These are phyloP conservation scores for Linum tenue DNA, from an alignment of 345 rosid genomes.

Conservation along the genomic window DNA sequence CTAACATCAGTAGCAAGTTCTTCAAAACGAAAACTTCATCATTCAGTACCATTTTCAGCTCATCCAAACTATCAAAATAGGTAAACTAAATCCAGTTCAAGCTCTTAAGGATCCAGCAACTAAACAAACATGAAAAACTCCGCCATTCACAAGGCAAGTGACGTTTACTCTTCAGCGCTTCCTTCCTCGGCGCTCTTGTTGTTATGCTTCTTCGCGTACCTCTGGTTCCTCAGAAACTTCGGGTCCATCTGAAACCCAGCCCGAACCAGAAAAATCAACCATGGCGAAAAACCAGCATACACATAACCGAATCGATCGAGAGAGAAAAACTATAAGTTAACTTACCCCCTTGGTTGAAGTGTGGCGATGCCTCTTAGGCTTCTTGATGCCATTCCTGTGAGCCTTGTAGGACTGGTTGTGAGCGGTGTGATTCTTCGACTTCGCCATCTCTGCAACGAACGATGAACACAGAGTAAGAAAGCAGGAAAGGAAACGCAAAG, in stretches of 20 bases:
- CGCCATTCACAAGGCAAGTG: neutral
- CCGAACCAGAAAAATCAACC: neutral
- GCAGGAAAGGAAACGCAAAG: neutral
- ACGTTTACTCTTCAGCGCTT: conserved; percentile 18
- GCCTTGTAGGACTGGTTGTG: conserved; percentile 98
- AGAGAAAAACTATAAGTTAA: neutral
- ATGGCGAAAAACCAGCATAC: neutral
- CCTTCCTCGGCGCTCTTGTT: conserved; percentile 25
- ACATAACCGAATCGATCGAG: neutral
- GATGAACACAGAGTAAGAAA: neutral
- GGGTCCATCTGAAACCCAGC: conserved; percentile 66
- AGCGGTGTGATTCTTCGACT: conserved; percentile 99
- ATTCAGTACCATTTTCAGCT: too few relatives aligned
- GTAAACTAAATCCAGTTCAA: too few relatives aligned
- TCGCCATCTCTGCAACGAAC: conserved; percentile 60
- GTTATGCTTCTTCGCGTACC: conserved; percentile 97
- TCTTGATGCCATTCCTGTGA: conserved; percentile 97
- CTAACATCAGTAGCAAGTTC: too few relatives aligned
- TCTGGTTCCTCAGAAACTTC: conserved; percentile 96
- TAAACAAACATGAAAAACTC: neutral
- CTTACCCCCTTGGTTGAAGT: conserved; percentile 88
- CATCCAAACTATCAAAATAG: too few relatives aligned
- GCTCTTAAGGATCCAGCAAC: neutral
- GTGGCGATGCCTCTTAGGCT: conserved; percentile 86
- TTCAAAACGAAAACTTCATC: too few relatives aligned